Evolutionary conservation across 805 yeast species (phyloP).

Genomic region (Lipomyces mesembrius): DNA sequence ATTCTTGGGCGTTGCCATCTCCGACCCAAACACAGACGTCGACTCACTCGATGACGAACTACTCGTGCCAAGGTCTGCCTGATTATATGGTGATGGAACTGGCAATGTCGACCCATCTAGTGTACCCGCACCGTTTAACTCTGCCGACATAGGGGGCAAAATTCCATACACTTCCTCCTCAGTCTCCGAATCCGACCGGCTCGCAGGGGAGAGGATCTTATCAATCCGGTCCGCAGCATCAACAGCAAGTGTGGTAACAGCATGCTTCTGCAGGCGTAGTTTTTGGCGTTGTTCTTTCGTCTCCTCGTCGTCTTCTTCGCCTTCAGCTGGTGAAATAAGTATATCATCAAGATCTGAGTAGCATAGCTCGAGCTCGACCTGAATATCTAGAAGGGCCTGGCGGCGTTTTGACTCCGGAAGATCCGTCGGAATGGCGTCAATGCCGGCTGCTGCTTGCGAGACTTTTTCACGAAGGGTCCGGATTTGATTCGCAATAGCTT

Average conservation of each 20-base stretch:
- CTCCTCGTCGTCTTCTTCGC: conserved; percentile 28
- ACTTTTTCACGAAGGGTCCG: conserved; percentile 8
- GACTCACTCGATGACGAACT: conserved; percentile 9
- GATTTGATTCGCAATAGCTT: conserved; percentile 11
- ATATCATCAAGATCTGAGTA: conserved; percentile 41
- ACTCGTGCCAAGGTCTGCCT: not conserved
- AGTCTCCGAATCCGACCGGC: conserved; percentile 25
- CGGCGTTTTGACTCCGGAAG: conserved; percentile 8
- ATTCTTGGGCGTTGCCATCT: not conserved
- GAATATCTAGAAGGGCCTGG: conserved; percentile 25
- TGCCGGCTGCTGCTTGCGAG: conserved; percentile 10
- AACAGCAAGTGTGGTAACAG: conserved; percentile 40
- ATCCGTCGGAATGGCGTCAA: conserved; percentile 15
- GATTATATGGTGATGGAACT: not conserved
- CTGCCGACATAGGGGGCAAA: not conserved
- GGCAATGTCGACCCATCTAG: not conserved
- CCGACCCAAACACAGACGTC: not conserved
- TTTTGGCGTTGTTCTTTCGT: conserved; percentile 21
- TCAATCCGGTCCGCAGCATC: conserved; percentile 41
- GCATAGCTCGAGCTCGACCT: conserved; percentile 36
- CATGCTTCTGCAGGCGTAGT: conserved; percentile 37
- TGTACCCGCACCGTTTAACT: not conserved
- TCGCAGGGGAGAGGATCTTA: conserved; percentile 31
- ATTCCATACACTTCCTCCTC: conserved; percentile 15
- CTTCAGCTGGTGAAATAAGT: conserved; percentile 21